Percentiles rank a stretch among this genome's conserved stretches.
Conservation (phyloP, 192 early-diverging fungal genomes). For the Entophlyctis luteolus region DNA sequence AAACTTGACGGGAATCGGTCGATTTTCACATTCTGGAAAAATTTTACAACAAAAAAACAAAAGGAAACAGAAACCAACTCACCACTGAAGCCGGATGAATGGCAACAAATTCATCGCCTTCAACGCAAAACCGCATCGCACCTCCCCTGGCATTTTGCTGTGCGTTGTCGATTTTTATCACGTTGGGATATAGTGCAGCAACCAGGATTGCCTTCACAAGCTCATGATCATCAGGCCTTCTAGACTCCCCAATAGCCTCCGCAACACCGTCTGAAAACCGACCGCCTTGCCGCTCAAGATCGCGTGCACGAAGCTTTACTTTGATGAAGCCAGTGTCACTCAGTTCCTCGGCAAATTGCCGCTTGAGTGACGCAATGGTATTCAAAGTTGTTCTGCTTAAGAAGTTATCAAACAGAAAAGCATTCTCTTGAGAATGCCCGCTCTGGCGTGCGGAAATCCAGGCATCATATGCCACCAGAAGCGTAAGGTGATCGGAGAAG, state of each 20-base stretch:
- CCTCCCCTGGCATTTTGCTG: constrained; percentile 61
- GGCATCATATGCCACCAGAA: constrained; percentile 40
- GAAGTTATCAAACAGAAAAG: constrained; percentile 41
- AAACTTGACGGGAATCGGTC: constrained; percentile 25
- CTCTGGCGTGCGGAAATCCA: constrained; percentile 31
- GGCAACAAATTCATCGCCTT: constrained; percentile 33
- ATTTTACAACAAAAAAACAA: neutral
- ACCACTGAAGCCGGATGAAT: constrained; percentile 43
- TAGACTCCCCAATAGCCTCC: constrained; percentile 21
- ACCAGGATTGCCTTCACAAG: constrained; percentile 36
- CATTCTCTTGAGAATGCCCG: constrained; percentile 28
- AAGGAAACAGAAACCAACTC: neutral
- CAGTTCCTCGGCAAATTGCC: constrained; percentile 43
- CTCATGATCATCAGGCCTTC: constrained; percentile 24
- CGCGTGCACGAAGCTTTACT: constrained; percentile 10
- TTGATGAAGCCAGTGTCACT: constrained; percentile 42
- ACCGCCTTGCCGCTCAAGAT: constrained; percentile 36
- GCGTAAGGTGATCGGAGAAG: constrained; percentile 42
- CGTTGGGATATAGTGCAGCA: constrained; percentile 40
- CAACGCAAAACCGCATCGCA: constrained; percentile 31
- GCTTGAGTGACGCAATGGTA: constrained; percentile 41
- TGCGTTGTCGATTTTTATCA: constrained; percentile 60
- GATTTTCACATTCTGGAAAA: constrained; percentile 36
- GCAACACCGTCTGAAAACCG: constrained; percentile 28
- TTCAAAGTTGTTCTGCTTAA: constrained; percentile 29